A percentile compares a stretch with the other conserved stretches of the same genome.
Conservation (phyloP, 2,329 filamentous ascomycete species). For the Trichoderma oligosporum region DNA sequence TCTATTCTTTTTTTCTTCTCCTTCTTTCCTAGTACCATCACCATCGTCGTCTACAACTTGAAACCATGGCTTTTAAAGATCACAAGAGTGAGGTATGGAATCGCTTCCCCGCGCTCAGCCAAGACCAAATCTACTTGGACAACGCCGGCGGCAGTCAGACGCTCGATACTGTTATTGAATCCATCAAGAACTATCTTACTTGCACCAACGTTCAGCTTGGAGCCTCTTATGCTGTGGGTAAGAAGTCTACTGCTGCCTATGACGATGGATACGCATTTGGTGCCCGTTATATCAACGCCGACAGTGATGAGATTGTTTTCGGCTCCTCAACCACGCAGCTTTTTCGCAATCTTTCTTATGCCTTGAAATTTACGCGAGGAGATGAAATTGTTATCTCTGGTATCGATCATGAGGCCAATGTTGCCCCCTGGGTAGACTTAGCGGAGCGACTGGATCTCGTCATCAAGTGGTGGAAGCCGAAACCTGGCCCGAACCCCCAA, state of each 20-base stretch:
- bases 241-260: conserved; percentile 58
- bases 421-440: conserved; percentile 68
- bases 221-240: conserved; percentile 61
- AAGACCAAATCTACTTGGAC: conserved; percentile 69
- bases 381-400: conserved; percentile 68
- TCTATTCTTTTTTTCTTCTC: too few relatives aligned
- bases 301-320: conserved; percentile 64
- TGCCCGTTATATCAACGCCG: conserved; percentile 67
- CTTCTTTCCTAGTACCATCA: too few relatives aligned
- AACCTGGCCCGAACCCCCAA: conserved; percentile 50
- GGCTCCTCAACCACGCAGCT: conserved; percentile 73
- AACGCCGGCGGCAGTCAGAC: conserved; percentile 75
- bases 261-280: conserved; percentile 58
- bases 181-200: conserved; percentile 62
- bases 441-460: conserved; percentile 57
- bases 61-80: not conserved
- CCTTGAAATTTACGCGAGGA: conserved; percentile 50
- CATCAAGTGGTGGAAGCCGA: conserved; percentile 67
- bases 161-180: conserved; percentile 61
- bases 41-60: not conserved
- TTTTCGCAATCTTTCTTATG: conserved; percentile 64
- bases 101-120: conserved; percentile 64
- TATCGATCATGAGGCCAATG: conserved; percentile 75
- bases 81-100: conserved; percentile 33
- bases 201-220: conserved; percentile 73